phyloP scores from a whole-genome alignment of 768 basidiomycete genomes.

The Suillus subluteus region DNA sequence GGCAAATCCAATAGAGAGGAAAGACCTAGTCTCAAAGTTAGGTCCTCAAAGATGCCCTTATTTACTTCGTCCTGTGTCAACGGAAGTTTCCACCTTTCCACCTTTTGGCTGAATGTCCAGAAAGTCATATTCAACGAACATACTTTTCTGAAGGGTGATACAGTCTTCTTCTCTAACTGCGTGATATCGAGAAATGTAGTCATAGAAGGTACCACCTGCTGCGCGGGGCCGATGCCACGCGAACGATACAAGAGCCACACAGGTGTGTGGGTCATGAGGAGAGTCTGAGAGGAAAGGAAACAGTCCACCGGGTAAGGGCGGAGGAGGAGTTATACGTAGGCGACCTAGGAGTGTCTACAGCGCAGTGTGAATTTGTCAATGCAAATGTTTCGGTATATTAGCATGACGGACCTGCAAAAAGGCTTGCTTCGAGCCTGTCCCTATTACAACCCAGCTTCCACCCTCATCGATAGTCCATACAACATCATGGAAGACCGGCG shows the following conservation, averaged over 20 bases:
- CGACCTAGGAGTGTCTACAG: slow-evolving; percentile 69
- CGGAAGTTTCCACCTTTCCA: slow-evolving; percentile 22
- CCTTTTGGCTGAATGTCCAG: slow-evolving; percentile 31
- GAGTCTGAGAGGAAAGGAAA: slow-evolving; percentile 68
- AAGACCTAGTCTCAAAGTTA: slow-evolving; percentile 63
- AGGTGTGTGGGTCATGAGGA: slow-evolving; percentile 50
- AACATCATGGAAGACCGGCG: slow-evolving; percentile 55
- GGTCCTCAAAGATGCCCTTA: slow-evolving; percentile 49
- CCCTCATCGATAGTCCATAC: slow-evolving; percentile 62
- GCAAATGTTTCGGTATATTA: not conserved
- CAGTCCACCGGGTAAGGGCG: slow-evolving; percentile 65
- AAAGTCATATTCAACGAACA: slow-evolving; percentile 58
- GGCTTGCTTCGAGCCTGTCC: slow-evolving; percentile 60
- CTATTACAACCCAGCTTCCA: slow-evolving; percentile 79
- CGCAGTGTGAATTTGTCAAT: no score
- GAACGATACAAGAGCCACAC: slow-evolving; percentile 66
- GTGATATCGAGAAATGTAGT: slow-evolving; percentile 92
- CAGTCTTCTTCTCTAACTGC: slow-evolving; percentile 85
- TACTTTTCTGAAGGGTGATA: slow-evolving; percentile 65
- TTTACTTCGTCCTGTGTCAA: slow-evolving; percentile 27
- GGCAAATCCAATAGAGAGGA: slow-evolving; percentile 76
- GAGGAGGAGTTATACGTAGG: no score
- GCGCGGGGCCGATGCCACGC: slow-evolving; percentile 60
- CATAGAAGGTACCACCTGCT: slow-evolving; percentile 78
- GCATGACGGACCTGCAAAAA: slow-evolving; percentile 61